Conservation (phyloP, 345 rosid genomes). For the Lenwebbia sp. region DNA sequence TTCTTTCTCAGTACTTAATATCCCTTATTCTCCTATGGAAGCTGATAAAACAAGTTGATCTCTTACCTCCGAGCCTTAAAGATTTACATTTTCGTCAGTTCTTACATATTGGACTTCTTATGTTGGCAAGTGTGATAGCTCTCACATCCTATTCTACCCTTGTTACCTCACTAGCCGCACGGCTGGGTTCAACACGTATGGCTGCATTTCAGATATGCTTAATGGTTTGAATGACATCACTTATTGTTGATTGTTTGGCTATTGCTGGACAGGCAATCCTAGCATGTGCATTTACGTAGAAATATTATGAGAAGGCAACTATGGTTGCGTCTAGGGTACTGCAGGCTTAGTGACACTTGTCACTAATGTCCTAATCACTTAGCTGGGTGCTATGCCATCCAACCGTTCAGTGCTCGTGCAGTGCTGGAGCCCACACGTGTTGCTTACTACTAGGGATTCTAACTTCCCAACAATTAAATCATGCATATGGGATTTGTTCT, state of each 20-base stretch:
- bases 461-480: too few species aligned
- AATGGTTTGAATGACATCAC: conserved; percentile 91
- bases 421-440: too few species aligned
- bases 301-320: conserved; percentile 58
- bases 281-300: conserved; percentile 78
- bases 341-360: not conserved
- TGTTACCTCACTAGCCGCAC: conserved; percentile 79
- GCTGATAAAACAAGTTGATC: conserved; percentile 46
- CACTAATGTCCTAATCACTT: too few species aligned
- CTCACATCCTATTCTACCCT: conserved; percentile 78
- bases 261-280: conserved; percentile 93
- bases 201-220: conserved; percentile 87
- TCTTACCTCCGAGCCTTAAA: conserved; percentile 53
- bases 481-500: conserved; percentile 63
- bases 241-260: conserved; percentile 86
- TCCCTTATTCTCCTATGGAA: conserved; percentile 44
- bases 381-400: too few species aligned
- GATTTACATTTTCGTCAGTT: conserved; percentile 61
- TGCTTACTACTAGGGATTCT: too few species aligned
- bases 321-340: conserved; percentile 50
- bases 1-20: conserved; percentile 80
- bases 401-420: too few species aligned
- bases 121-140: conserved; percentile 74
- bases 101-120: conserved; percentile 46
- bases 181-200: conserved; percentile 72